Percentiles rank a stretch among this genome's conserved stretches.
Conservation (phyloP, 1,284 basidiomycete genomes). For the Cryptococcus neoformans region DNA sequence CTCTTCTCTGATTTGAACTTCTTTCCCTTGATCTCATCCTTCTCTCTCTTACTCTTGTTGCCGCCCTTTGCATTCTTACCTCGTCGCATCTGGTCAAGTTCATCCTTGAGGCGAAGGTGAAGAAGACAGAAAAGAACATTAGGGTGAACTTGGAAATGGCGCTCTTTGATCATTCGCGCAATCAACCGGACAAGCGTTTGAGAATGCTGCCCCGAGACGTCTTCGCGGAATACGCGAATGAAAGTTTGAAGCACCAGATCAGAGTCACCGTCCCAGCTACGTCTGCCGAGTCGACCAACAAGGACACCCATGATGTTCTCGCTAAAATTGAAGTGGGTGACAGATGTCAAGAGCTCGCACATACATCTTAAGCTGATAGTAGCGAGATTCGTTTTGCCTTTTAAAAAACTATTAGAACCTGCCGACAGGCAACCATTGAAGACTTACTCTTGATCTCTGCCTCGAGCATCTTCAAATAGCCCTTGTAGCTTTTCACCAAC, state of each 20-base stretch:
- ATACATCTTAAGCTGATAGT: constrained; percentile 76
- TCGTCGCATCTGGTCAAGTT: constrained; percentile 59
- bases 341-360: constrained; percentile 76
- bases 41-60: constrained; percentile 56
- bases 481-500: constrained; percentile 85
- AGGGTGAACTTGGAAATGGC: constrained; percentile 83
- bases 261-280: constrained; percentile 84
- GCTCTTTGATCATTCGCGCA: constrained; percentile 95
- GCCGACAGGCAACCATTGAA: background rate
- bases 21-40: constrained; percentile 54
- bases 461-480: constrained; percentile 82
- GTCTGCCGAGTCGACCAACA: constrained; percentile 77
- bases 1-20: constrained; percentile 62
- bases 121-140: constrained; percentile 82
- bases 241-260: constrained; percentile 78
- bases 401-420: background rate
- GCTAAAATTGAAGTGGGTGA: constrained; percentile 97
- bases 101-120: constrained; percentile 81
- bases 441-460: constrained; percentile 74
- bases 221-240: constrained; percentile 73
- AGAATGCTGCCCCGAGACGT: constrained; percentile 73
- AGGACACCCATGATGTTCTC: constrained; percentile 87
- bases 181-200: constrained; percentile 86
- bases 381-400: constrained; percentile 69
- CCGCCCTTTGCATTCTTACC: constrained; percentile 56